Conservation (phyloP, 305 asterid genomes). For the Fraxinus angustifolia region DNA sequence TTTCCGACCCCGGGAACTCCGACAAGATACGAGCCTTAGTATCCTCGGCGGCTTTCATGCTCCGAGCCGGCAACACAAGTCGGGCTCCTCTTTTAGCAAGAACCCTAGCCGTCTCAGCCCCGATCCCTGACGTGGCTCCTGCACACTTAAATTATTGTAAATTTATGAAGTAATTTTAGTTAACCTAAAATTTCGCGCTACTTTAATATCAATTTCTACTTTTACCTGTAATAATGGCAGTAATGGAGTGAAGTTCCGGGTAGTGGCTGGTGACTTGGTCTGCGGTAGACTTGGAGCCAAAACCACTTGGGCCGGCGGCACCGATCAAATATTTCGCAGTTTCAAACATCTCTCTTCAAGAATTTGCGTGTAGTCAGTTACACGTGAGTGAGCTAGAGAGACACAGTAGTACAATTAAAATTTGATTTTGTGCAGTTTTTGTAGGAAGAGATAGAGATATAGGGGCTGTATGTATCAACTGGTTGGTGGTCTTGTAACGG, state of each 20-base stretch:
- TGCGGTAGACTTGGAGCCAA: slow-evolving; percentile 76
- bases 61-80: slow-evolving; percentile 78
- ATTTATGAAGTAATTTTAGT: not conserved
- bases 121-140: slow-evolving; percentile 98
- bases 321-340: slow-evolving; percentile 76
- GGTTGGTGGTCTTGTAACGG: not conserved
- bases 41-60: slow-evolving; percentile 75
- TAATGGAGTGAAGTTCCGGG: slow-evolving; percentile 49
- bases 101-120: slow-evolving; percentile 89
- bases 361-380: too few relatives aligned
- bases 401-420: slow-evolving; percentile 17
- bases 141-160: not conserved
- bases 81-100: slow-evolving; percentile 77
- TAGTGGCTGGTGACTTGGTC: slow-evolving; percentile 68
- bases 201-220: not conserved
- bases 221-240: slow-evolving; percentile 80
- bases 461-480: slow-evolving; percentile 10
- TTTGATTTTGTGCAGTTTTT: slow-evolving; percentile 10
- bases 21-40: slow-evolving; percentile 52
- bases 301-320: slow-evolving; percentile 74
- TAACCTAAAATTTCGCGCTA: not conserved
- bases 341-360: slow-evolving; percentile 54
- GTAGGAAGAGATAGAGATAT: slow-evolving; percentile 25
- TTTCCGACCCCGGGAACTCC: slow-evolving; percentile 63
- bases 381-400: slow-evolving; percentile 20